Evolutionary conservation across 1,284 basidiomycete species (phyloP).

Genomic region (Ustilago vetiveriae): DNA sequence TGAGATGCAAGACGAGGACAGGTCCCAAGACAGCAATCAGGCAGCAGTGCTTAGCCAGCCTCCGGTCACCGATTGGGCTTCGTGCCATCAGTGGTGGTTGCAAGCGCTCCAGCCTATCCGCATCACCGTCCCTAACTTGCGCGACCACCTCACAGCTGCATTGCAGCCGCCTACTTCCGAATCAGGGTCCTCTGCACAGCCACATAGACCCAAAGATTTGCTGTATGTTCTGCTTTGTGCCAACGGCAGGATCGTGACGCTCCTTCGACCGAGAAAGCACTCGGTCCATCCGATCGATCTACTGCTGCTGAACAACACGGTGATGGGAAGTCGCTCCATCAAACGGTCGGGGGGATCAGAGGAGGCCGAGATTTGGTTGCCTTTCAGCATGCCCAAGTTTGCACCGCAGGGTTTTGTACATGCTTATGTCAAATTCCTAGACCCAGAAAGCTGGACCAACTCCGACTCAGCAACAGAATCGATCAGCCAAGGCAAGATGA

Average conservation of each 20-base stretch:
- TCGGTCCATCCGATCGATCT: conserved; percentile 82
- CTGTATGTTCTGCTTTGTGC: conserved; percentile 88
- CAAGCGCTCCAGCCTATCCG: conserved; percentile 80
- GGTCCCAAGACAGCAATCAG: not conserved
- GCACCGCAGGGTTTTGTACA: conserved; percentile 90
- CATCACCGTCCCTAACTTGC: conserved; percentile 71
- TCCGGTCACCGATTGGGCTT: conserved; percentile 37
- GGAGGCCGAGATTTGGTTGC: conserved; percentile 88
- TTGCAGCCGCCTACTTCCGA: conserved; percentile 42
- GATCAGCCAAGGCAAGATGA: conserved; percentile 9
- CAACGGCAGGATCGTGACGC: conserved; percentile 80
- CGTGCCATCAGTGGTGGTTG: conserved; percentile 76
- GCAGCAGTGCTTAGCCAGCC: no score
- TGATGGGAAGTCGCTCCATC: conserved; percentile 74
- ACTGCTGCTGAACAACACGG: conserved; percentile 67
- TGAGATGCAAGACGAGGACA: conserved; percentile 13
- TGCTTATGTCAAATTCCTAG: conserved; percentile 83
- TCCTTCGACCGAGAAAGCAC: conserved; percentile 89
- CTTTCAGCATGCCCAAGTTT: conserved; percentile 94
- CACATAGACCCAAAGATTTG: conserved; percentile 75
- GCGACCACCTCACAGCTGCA: conserved; percentile 71
- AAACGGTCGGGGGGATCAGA: conserved; percentile 28
- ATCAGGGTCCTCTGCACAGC: conserved; percentile 10
- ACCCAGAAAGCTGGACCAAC: conserved; percentile 25
- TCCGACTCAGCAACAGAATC: not conserved